Base-by-base conservation (phyloP, 164 flowering plant species). In the Tinospora cordifolia region DNA sequence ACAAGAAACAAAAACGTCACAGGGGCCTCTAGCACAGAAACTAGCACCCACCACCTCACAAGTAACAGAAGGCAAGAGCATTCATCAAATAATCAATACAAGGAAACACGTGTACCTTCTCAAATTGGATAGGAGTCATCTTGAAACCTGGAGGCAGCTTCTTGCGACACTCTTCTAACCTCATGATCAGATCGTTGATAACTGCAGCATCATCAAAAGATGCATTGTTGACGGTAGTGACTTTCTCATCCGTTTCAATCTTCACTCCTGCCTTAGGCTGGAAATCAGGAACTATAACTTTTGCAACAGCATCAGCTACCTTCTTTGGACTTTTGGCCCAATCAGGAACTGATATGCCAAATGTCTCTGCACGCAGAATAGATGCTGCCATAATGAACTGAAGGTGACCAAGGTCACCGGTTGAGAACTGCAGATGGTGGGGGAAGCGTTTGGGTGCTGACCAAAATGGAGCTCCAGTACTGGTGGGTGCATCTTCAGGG, bases 381-480 rank as follows among this genome's bases (percentile, higher is more conserved):
- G 97, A 78, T 25, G 80, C 92, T 7, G 97, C 87, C 88, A 84
- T 77, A 36, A 90, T 75, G 76, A 86, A 90, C 8, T 86, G 77
- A 44, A 88, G 84, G 70, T 88, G 88, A 65, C 85, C 72, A 15
- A 65, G 78, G 74, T 87, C 97, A 51, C 76, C 72, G 63, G 77
- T 44, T 10, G 90, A 87, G 73, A 91, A 87, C 78, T 82, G 77
- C 58, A 88, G 81, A 10, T 95, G 88, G 27, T 65, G 89, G 19
- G 95, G 97, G 71, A 90, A 91, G 24, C 93, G 83, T 80, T 88
- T 91, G 3, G 93, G 95, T 3, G 97, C 93, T 0, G 97, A 91
- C 93, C 95, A 90, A 83, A 91, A 88, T 49, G 90, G 89, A 22
- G 88, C 85, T 14, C 93, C 96, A 24, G 78, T 84, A 71, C 91